These are phyloP conservation scores for Phytophthora chlamydospora DNA, from an alignment of 352 stramenopile species.

Conservation along the genomic window DNA sequence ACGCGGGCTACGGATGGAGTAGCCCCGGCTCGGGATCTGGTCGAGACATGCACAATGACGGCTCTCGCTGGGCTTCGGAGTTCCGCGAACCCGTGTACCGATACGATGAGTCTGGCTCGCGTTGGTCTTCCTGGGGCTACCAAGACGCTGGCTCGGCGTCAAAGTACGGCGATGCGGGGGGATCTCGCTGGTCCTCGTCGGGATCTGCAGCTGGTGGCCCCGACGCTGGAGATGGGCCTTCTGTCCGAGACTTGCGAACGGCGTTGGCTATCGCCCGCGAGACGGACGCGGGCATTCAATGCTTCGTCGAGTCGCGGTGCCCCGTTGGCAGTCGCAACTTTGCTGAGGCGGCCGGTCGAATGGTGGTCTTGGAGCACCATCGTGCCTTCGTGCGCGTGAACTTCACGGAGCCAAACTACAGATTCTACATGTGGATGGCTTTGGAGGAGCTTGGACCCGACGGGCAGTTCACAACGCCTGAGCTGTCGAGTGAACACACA, in stretches of 20 bases:
- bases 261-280: constrained; percentile 18
- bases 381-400: constrained; percentile 24
- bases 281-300: constrained; percentile 30
- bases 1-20: constrained; percentile 17
- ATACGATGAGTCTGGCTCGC: constrained; percentile 20
- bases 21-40: constrained; percentile 6
- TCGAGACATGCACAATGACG: constrained; percentile 5
- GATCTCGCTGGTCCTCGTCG: constrained; percentile 20
- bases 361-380: constrained; percentile 36
- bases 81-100: constrained; percentile 21
- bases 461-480: constrained; percentile 31
- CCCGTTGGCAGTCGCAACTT: constrained; percentile 24
- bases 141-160: constrained; percentile 15
- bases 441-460: constrained; percentile 25
- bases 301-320: constrained; percentile 36
- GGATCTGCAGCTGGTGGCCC: constrained; percentile 17
- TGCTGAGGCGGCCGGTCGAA: constrained; percentile 32
- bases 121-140: constrained; percentile 27
- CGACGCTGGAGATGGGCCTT: constrained; percentile 15
- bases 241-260: constrained; percentile 7
- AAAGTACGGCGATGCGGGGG: constrained; percentile 6
- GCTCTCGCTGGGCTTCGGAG: background rate
- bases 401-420: constrained; percentile 24
- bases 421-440: constrained; percentile 36
- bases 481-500: constrained; percentile 23